Percentiles rank a stretch among this genome's conserved stretches.
Evolutionary conservation across 1,139 yeast genomes (phyloP).

Genomic region (Suhomyces anneliseae): DNA sequence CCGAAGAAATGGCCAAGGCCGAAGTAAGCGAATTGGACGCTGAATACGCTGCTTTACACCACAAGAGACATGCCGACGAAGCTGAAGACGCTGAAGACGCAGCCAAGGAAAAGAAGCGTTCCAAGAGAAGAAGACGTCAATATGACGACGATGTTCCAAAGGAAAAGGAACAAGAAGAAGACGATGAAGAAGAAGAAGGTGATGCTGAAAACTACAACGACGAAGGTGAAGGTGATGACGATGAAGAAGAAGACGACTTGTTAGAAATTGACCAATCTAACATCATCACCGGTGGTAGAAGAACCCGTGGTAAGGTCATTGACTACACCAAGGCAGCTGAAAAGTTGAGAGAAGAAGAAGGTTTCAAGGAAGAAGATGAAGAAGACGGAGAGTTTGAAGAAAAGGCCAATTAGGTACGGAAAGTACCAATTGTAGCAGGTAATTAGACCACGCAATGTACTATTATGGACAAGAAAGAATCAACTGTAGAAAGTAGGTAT

Average conservation of each 20-base stretch:
- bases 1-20: constrained; percentile 8
- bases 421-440: background rate
- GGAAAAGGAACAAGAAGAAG: constrained; percentile 35
- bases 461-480: no score
- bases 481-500: no score
- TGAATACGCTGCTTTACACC: background rate
- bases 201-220: constrained; percentile 37
- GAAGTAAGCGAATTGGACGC: constrained; percentile 7
- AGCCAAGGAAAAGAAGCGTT: constrained; percentile 32
- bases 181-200: constrained; percentile 49
- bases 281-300: constrained; percentile 79
- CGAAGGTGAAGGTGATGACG: constrained; percentile 36
- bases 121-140: constrained; percentile 40
- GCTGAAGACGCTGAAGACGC: constrained; percentile 15
- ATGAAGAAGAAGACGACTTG: constrained; percentile 75
- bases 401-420: background rate
- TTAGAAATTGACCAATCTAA: constrained; percentile 82
- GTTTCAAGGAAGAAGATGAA: constrained; percentile 28
- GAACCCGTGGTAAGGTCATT: constrained; percentile 87
- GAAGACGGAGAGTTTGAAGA: constrained; percentile 39
- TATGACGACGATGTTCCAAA: constrained; percentile 34
- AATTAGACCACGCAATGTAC: no score
- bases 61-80: constrained; percentile 8
- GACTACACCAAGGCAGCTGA: constrained; percentile 87
- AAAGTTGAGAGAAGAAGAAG: constrained; percentile 57